These are phyloP conservation scores for Zygnema circumcarinatum DNA, from an alignment of 139 green algal genomes.

Conservation along the genomic window DNA sequence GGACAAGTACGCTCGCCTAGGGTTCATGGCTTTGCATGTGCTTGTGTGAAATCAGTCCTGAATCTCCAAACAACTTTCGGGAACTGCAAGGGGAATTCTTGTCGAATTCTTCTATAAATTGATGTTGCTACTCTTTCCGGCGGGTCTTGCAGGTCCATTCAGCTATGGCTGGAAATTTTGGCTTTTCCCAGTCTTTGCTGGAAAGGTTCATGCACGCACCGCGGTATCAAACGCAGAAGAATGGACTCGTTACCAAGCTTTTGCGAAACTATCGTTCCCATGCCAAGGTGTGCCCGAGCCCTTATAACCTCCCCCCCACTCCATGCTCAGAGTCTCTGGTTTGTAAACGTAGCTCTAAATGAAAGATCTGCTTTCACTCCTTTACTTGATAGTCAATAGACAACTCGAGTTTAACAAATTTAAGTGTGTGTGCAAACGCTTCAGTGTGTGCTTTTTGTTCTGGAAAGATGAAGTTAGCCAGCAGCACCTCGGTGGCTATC, in stretches of 20 bases:
- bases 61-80: background rate
- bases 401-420: too few species aligned
- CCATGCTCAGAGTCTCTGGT: background rate
- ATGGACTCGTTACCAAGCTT: constrained; percentile 30
- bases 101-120: too few species aligned
- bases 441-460: too few species aligned
- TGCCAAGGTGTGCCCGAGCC: constrained; percentile 23
- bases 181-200: constrained; percentile 28
- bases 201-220: constrained; percentile 35
- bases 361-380: too few species aligned
- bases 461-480: too few species aligned
- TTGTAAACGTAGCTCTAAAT: too few species aligned
- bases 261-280: constrained; percentile 41
- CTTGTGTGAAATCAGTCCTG: background rate
- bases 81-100: too few species aligned
- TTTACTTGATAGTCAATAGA: too few species aligned
- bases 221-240: constrained; percentile 7
- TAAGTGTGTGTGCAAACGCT: too few species aligned
- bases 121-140: too few species aligned
- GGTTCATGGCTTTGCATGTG: background rate
- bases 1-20: background rate
- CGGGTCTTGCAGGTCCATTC: constrained; percentile 50
- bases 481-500: too few species aligned
- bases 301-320: background rate
- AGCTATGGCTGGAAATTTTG: background rate